Percentiles rank a stretch among this genome's conserved stretches.
Conservation (phyloP, 2,329 filamentous ascomycete species). For the Trichoderma endophyticum region DNA sequence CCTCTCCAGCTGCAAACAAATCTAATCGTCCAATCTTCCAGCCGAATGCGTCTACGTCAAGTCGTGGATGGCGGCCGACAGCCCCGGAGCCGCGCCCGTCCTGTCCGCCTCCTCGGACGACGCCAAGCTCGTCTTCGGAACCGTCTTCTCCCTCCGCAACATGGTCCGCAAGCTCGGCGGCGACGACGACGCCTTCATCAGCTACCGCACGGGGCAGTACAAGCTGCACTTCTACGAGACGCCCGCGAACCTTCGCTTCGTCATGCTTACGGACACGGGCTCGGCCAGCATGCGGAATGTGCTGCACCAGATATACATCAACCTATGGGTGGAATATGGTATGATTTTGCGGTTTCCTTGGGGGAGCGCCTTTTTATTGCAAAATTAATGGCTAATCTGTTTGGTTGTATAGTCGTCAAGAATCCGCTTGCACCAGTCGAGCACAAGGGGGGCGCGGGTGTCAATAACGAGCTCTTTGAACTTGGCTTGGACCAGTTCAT, state of each 20-base stretch:
- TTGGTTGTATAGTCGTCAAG: conserved; percentile 53
- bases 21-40: conserved; percentile 39
- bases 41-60: conserved; percentile 97
- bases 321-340: conserved; percentile 96
- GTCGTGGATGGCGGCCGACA: conserved; percentile 63
- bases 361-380: background rate
- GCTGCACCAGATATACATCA: conserved; percentile 97
- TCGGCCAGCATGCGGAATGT: conserved; percentile 90
- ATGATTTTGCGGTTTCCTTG: conserved; percentile 25
- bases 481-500: conserved; percentile 75
- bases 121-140: conserved; percentile 95
- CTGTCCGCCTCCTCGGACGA: conserved; percentile 60
- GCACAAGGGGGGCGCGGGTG: conserved; percentile 65
- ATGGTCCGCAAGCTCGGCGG: conserved; percentile 95
- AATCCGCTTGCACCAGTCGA: conserved; percentile 67
- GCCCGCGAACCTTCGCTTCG: conserved; percentile 89
- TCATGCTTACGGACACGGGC: conserved; percentile 90
- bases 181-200: conserved; percentile 90
- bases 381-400: background rate
- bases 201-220: conserved; percentile 90
- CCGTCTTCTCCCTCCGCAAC: conserved; percentile 92
- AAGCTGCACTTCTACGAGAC: conserved; percentile 99
- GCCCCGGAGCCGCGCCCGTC: conserved; percentile 13
- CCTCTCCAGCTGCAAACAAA: background rate
- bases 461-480: conserved; percentile 69